Evolutionary conservation across 345 rosid species (phyloP).

Genomic region (Salix koriyanagi): DNA sequence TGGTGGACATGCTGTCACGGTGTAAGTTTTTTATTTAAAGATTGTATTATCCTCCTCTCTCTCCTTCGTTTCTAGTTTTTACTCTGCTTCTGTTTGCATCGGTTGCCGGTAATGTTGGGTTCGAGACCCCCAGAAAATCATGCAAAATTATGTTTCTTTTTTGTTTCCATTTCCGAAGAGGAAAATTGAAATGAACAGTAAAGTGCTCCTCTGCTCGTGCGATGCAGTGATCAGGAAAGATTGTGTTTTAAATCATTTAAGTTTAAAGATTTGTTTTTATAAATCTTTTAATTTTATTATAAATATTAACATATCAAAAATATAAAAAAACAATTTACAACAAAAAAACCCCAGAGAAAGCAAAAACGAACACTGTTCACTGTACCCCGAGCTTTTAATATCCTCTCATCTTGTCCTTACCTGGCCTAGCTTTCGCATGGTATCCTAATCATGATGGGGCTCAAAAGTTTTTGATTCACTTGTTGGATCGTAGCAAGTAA

Average conservation of each 20-base stretch:
- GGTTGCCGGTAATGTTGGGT: constrained; percentile 65
- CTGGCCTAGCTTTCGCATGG: not conserved
- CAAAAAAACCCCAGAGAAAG: too few relatives aligned
- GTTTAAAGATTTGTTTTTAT: too few relatives aligned
- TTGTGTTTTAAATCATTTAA: too few relatives aligned
- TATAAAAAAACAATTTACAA: too few relatives aligned
- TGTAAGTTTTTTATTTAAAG: constrained; percentile 42
- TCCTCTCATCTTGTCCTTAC: constrained; percentile 17
- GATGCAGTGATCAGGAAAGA: too few relatives aligned
- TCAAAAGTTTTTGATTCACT: not conserved
- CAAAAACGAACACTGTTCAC: not conserved
- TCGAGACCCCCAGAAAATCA: constrained; percentile 43
- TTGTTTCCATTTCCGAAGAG: constrained; percentile 8
- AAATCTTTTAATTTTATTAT: too few relatives aligned
- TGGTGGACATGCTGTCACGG: constrained; percentile 99
- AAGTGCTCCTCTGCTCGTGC: constrained; percentile 6
- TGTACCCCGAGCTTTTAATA: constrained; percentile 7
- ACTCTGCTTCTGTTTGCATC: constrained; percentile 82
- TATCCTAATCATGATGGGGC: constrained; percentile 23
- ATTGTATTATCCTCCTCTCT: not conserved
- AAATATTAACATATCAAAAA: too few relatives aligned
- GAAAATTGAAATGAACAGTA: constrained; percentile 22
- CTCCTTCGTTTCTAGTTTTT: constrained; percentile 30
- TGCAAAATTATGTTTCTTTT: constrained; percentile 13
- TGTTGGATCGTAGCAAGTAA: not conserved